A percentile compares a stretch with the other conserved stretches of the same genome.
Conservation (phyloP, 1,284 basidiomycete genomes). For the Moesziomyces sp. region DNA sequence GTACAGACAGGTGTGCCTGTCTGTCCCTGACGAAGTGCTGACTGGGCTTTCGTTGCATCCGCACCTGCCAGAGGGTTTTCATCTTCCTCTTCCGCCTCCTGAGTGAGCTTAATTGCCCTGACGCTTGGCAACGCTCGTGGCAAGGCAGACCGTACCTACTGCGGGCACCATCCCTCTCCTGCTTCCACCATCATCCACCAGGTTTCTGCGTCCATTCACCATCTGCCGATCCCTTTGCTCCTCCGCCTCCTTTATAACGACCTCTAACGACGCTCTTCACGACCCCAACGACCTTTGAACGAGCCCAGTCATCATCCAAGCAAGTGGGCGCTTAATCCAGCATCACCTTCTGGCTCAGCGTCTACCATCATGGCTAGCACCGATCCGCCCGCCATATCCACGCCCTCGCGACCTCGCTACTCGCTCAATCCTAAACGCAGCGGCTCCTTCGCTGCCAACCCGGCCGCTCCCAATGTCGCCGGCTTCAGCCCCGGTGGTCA, state of each 20-base stretch:
- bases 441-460: constrained; percentile 14
- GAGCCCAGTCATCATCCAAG: not conserved
- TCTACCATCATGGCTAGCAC: constrained; percentile 20
- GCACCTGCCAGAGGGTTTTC: not conserved
- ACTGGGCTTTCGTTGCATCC: not conserved
- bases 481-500: constrained; percentile 60
- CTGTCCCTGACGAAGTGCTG: not conserved
- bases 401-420: constrained; percentile 40
- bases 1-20: not conserved
- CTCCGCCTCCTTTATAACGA: constrained; percentile 14
- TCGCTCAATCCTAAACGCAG: constrained; percentile 27
- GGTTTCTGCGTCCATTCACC: constrained; percentile 1
- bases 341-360: not conserved
- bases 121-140: not conserved
- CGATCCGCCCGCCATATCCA: constrained; percentile 38
- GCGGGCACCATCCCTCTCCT: not conserved
- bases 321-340: not conserved
- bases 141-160: too few relatives aligned
- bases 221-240: constrained; percentile 3
- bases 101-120: constrained; percentile 2
- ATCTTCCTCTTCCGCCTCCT: constrained; percentile 6
- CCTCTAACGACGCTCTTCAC: constrained; percentile 4
- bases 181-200: constrained; percentile 3
- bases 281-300: constrained; percentile 7
- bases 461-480: constrained; percentile 30